Percentiles rank a stretch among this genome's conserved stretches.
phyloP scores from a whole-genome alignment of 345 rosid genomes.

The Citrus sinensis region DVS_A1.0 CM039165.1:18366001-18366500 shows the following conservation, averaged over 20 bases:
- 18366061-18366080: slow-evolving; percentile 11
- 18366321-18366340: too few relatives aligned
- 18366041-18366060: not conserved
- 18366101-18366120: slow-evolving; percentile 50
- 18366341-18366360: too few relatives aligned
- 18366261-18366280: too few relatives aligned
- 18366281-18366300: too few relatives aligned
- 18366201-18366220: too few relatives aligned
- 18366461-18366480: not conserved
- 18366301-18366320: too few relatives aligned
- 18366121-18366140: slow-evolving; percentile 84
- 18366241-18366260: too few relatives aligned
- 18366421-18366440: not conserved
- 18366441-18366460: not conserved
- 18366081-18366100: slow-evolving; percentile 28
- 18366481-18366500: not conserved
- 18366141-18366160: slow-evolving; percentile 1
- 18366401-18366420: not conserved
- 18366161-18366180: too few relatives aligned
- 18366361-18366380: not conserved
- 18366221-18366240: too few relatives aligned
- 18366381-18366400: not conserved
- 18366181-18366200: too few relatives aligned
- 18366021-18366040: slow-evolving; percentile 25
- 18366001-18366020: slow-evolving; percentile 18